Evolutionary conservation across 345 rosid species (phyloP), one percentile per base, ranked within the genome.

Genomic region (Toxicodendron radicans): DNA sequence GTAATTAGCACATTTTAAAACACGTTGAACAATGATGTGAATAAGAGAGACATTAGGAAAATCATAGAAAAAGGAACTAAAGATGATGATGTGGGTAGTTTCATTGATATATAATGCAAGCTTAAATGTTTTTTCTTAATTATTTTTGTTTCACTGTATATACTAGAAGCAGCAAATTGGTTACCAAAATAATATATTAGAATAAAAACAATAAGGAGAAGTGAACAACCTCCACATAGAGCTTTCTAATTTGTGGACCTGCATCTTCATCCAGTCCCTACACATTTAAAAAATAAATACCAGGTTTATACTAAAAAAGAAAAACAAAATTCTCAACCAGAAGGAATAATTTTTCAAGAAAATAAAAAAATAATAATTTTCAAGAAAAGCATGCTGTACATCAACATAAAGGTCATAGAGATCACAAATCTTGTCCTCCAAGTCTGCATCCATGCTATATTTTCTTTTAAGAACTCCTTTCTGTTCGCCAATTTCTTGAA

Each of bases 401-500:
- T 95, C 94, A 82, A 91, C 87, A 82, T 80, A 95, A 76, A 88
- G 92, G 79, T 93, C 99, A 82, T 95, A 95, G 70, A 92, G 96
- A 77, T 91, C 99, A 84, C 98, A 95, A 76, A 95, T 80, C 83
- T 85, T 95, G 73, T 90, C 97, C 84, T 95, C 99, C 85, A 93
- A 59, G 45, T 68, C 78, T 18, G 84, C 58, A 71, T 93, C 93
- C 97, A 95, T 87, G 79, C 82, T 82, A 74, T 81, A 80, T 76
- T 85, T 93, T 81, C 76, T 86, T 83, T 84, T 85, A 23, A 80
- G 38, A 52, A 71, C 66, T 79, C 82, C 82, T 81, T 85, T 92
- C 78, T 81, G 90, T 67, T 83, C 86, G 63, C 76, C 83, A 67
- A n/a, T 71, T 75, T 88, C 96, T 79, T 87, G 91, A 76, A 91